Base-by-base conservation (phyloP, 805 yeast genomes). In the Monosporozyma solicola region DNA sequence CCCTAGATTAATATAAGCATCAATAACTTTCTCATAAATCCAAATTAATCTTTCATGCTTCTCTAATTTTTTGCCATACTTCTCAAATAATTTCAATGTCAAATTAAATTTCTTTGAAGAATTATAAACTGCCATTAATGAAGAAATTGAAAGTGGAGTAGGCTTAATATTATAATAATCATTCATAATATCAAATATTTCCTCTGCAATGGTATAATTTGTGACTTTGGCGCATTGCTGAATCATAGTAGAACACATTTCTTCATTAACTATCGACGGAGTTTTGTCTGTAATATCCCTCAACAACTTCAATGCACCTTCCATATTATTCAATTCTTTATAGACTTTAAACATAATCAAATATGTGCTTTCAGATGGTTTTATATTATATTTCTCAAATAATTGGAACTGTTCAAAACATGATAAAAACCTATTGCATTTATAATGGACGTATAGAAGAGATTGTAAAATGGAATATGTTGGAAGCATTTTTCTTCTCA, bases 401-500 rank as follows among this genome's bases (percentile, higher is more conserved):
- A 61, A 57, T 52, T 61, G 65, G 47, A 62, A 68, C 16, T 65
- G 64, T 20, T 59, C 49, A 46, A 68, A 61, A 51, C 68, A 65
- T 15, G 59, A 61, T 11, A 53, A 45, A 16, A 53, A 54, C 48
- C 65, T 59, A 32, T 65, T 65, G 13, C 55, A 47, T 49, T 60
- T 58, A 44, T 59, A 65, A 54, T 64, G 58, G 0, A 59, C 66
- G 7, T 58, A 48, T 35, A 68, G 31, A 41, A 69, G 48, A 10
- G 71, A 57, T 46, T 64, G 65, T 32, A 67, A 54, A 2, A 69
- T 62, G 8, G 62, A 55, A 41, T 57, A 59, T 1, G 73, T 69
- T 1, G 88, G 87, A 3, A 55, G 59, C 61, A 80, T 72, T 1
- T 74, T 73, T 51, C 83, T 70, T 50, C 71, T 65, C 5, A 69